Base-by-base conservation (phyloP, 192 early-diverging fungal genomes). In the Linnemannia elongata region DNA sequence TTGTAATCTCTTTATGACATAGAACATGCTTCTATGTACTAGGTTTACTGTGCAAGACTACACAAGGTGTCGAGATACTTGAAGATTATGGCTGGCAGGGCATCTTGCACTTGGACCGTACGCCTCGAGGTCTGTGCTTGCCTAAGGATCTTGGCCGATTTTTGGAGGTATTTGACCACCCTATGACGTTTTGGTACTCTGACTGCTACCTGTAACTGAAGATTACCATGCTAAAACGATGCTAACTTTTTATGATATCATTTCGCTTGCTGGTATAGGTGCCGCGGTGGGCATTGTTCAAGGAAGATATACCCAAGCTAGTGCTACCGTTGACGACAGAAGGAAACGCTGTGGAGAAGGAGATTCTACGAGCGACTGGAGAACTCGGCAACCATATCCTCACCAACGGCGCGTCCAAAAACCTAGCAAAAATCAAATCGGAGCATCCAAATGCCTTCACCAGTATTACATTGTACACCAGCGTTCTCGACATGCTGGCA, bases 371-470 rank as follows among this genome's bases (percentile, higher is more conserved):
- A 81, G 89, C 89, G 33, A 92, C 96, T 63, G 94, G 95, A 55
- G 96, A 96, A 82, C 89, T 97, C 74, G 93, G 93, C 63, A 97
- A 97, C 75, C 94, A 96, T 78, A 96, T 97, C 81, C 83, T 97
- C 39, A 93, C 95, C 10, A 94, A 93, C 74, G 93, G 92, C n/a
- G 95, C 95, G 4, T 95, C 94, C 35, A 95, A 93, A 70, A 90
- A 90, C 35, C 77, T 97, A 10, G 90, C 93, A 57, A 93, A 89
- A 93, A 81, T 97, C 70, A 90, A 92, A 49, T 79, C 89, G 24
- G 92, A 93, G 54, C 83, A 94, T 75, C 90, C 95, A 1, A 82
- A 90, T 27, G 88, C 89, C 52, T 97, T 97, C 76, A 82, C 70
- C 10, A 87, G 86, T 17, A 76, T 92, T 4, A 45, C 87, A 0